phyloP scores from a whole-genome alignment of 805 yeast genomes.

The Grigorovia transvaalensis region DNA sequence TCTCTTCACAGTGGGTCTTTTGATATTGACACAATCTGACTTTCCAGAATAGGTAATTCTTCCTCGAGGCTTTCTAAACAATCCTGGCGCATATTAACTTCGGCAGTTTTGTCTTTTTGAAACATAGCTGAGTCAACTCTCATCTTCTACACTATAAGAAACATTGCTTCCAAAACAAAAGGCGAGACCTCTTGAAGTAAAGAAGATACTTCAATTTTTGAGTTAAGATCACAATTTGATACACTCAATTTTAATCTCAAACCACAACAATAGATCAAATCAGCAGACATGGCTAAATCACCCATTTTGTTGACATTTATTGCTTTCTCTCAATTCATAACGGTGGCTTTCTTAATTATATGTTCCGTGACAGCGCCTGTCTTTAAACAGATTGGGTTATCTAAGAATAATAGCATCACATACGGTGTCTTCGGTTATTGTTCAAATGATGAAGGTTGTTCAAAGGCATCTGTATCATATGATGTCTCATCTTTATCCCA shows the following conservation, averaged over 20 bases:
- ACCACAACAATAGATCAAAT: too few species aligned
- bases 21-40: not conserved
- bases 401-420: slow-evolving; percentile 34
- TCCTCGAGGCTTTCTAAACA: not conserved
- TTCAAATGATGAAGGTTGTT: slow-evolving; percentile 29
- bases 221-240: too few species aligned
- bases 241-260: too few species aligned
- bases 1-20: too few species aligned
- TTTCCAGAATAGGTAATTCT: not conserved
- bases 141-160: too few species aligned
- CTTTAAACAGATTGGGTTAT: slow-evolving; percentile 37
- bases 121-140: not conserved
- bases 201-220: not conserved
- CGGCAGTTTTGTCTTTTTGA: not conserved
- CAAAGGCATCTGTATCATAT: slow-evolving; percentile 38
- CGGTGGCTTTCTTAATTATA: slow-evolving; percentile 54
- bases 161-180: not conserved
- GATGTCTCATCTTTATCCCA: slow-evolving; percentile 26
- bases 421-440: slow-evolving; percentile 70
- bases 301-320: slow-evolving; percentile 28
- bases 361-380: slow-evolving; percentile 57
- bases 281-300: slow-evolving; percentile 2
- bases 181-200: not conserved
- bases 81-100: not conserved
- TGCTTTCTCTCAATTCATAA: slow-evolving; percentile 37